Base-by-base conservation (phyloP, 768 basidiomycete species). In the Panus rudis region DNA sequence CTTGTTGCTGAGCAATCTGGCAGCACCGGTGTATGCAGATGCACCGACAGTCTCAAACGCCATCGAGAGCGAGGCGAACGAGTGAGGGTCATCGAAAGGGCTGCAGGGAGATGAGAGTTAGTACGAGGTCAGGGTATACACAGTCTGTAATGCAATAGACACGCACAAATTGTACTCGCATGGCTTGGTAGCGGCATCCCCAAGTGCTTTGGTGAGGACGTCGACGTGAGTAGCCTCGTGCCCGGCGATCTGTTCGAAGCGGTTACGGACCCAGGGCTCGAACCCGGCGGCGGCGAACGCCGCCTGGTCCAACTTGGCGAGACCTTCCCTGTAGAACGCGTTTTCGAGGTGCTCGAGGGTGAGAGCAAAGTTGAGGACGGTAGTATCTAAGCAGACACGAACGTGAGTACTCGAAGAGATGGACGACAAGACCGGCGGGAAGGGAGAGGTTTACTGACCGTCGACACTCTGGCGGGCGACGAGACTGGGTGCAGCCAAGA, bases 81-180 rank as follows among this genome's bases (percentile, higher is more conserved):
- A 61, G 4, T 53, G 46, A 24, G 67, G 60, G 52, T 70, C 70
- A 27, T 65, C 64, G 54, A 67, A 63, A 4, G 69, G 71, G 63
- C 66, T 66, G 45, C n/a, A 22, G 6, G n/a, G 28, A n/a, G n/a
- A n/a, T 30, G 28, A 30, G n/a, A 30, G n/a, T 30, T 10, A n/a
- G 28, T 10, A n/a, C 10, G 10, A 10, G 10, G n/a, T 30, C 10
- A 30, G 10, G 28, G n/a, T 30, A n/a, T 10, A 30, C 28, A n/a
- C n/a, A 30, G 10, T 10, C 10, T 30, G 28, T 10, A 30, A 30
- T 30, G 10, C 10, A 30, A 10, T 30, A n/a, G 28, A n/a, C 10
- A 62, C 73, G 37, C 46, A 78, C 77, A 84, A 81, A 32, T 52
- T 52, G 59, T 86, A 86, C n/a, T 66, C 59, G 65, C 84, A 86